Evolutionary conservation across 2,329 filamentous ascomycete genomes (phyloP).

Genomic region (Botrytis galanthina): DNA sequence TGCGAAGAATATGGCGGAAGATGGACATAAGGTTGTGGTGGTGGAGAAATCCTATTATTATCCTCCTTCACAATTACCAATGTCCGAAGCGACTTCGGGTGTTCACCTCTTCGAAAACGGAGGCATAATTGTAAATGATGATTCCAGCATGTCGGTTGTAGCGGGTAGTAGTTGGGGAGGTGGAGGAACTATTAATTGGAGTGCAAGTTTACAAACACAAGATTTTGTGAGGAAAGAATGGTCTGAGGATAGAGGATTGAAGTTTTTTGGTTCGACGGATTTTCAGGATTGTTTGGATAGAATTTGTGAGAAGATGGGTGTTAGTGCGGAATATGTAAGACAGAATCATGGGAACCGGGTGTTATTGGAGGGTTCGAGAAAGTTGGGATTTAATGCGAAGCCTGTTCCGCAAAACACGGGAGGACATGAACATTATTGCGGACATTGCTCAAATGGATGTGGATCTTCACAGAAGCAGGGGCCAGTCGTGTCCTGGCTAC

Average conservation of each 20-base stretch:
- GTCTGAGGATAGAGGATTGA: slow-evolving; percentile 63
- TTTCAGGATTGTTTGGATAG: slow-evolving; percentile 79
- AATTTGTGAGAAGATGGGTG: slow-evolving; percentile 77
- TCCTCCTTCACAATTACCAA: slow-evolving; percentile 68
- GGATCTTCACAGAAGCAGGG: slow-evolving; percentile 74
- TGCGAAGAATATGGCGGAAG: slow-evolving; percentile 77
- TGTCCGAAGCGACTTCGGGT: slow-evolving; percentile 60
- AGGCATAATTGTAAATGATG: slow-evolving; percentile 55
- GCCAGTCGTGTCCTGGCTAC: slow-evolving; percentile 72
- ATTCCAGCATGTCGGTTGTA: slow-evolving; percentile 58
- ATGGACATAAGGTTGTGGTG: slow-evolving; percentile 72
- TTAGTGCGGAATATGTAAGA: slow-evolving; percentile 59
- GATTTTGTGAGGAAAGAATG: slow-evolving; percentile 77
- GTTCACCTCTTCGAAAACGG: slow-evolving; percentile 68
- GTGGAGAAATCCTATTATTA: slow-evolving; percentile 82
- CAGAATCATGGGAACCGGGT: slow-evolving; percentile 72
- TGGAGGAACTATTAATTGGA: slow-evolving; percentile 88
- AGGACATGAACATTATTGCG: slow-evolving; percentile 71
- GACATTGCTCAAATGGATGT: slow-evolving; percentile 60
- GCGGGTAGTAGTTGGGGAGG: slow-evolving; percentile 78
- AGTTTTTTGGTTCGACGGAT: slow-evolving; percentile 69
- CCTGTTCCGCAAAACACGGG: slow-evolving; percentile 78
- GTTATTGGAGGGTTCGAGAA: slow-evolving; percentile 71
- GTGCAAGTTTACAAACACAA: slow-evolving; percentile 63
- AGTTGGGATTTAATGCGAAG: slow-evolving; percentile 68